Percentiles rank a stretch among this genome's conserved stretches.
Conservation (phyloP, 257 asterid genomes). For the Craterostigma plantagineum region DNA sequence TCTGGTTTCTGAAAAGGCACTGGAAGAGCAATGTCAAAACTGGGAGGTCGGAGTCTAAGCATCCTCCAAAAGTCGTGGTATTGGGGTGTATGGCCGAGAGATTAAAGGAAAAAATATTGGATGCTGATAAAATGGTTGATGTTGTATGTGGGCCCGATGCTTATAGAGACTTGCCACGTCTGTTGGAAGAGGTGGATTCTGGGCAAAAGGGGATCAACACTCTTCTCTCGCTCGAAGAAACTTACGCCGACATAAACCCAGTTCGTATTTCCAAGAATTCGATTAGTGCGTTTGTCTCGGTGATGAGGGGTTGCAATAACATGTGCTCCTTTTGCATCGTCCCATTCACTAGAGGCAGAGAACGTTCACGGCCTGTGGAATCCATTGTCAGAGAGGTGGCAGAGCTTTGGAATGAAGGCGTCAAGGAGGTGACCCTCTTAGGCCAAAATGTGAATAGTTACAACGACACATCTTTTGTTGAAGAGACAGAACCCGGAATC, state of each 20-base stretch:
- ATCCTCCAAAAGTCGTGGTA: constrained; percentile 92
- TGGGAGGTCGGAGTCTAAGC: constrained; percentile 78
- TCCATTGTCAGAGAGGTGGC: constrained; percentile 87
- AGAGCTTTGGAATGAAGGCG: constrained; percentile 84
- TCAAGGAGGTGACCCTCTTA: constrained; percentile 88
- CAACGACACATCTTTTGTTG: constrained; percentile 54
- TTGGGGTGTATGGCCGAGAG: constrained; percentile 99
- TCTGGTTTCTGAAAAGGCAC: constrained; percentile 88
- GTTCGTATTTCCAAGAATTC: constrained; percentile 89
- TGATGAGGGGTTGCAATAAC: constrained; percentile 98
- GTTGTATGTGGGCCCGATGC: constrained; percentile 99
- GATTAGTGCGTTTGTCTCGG: constrained; percentile 80
- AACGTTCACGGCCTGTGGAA: constrained; percentile 83
- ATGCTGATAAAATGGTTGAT: constrained; percentile 96
- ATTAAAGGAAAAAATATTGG: constrained; percentile 87
- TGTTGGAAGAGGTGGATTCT: constrained; percentile 79
- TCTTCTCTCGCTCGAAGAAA: constrained; percentile 91
- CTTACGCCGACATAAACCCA: constrained; percentile 90
- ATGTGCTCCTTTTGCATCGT: constrained; percentile 98
- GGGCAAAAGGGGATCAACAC: constrained; percentile 98
- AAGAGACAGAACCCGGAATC: constrained; percentile 51
- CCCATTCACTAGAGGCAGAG: constrained; percentile 97
- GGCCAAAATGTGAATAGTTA: constrained; percentile 98
- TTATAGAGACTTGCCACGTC: constrained; percentile 85
- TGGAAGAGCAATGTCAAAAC: constrained; percentile 86